Evolutionary conservation across 352 stramenopile species (phyloP).

Genomic region (Phytophthora citricola): DNA sequence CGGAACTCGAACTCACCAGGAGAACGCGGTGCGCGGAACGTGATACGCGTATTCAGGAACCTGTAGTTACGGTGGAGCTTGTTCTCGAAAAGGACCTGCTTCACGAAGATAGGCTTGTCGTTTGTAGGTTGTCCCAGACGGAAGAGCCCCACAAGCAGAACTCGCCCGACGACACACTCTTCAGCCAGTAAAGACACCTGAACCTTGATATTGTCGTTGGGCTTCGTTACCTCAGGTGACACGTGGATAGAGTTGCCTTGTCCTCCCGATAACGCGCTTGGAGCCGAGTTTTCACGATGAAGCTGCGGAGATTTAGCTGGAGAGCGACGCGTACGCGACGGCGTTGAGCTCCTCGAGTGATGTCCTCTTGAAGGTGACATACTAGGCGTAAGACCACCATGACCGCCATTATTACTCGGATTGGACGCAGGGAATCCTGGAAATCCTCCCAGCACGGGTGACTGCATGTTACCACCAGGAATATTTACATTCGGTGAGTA

Average conservation of each 20-base stretch:
- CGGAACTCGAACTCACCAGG: conserved; percentile 87
- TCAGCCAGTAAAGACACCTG: conserved; percentile 67
- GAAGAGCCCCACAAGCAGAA: conserved; percentile 82
- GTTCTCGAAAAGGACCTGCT: conserved; percentile 85
- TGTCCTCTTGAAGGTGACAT: conserved; percentile 27
- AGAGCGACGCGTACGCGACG: conserved; percentile 43
- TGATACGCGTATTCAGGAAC: conserved; percentile 80
- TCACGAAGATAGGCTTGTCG: conserved; percentile 87
- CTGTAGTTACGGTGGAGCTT: conserved; percentile 71
- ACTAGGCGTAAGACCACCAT: conserved; percentile 14
- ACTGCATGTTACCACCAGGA: conserved; percentile 19
- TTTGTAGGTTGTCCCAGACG: conserved; percentile 75
- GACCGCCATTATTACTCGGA: conserved; percentile 12
- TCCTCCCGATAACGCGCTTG: conserved; percentile 30
- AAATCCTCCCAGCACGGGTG: conserved; percentile 15
- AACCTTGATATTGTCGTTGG: conserved; percentile 84
- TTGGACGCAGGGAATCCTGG: conserved; percentile 26
- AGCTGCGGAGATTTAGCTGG: conserved; percentile 49
- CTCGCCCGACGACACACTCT: conserved; percentile 61
- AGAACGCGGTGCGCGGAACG: conserved; percentile 78
- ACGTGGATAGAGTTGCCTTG: conserved; percentile 49
- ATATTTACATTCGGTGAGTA: conserved; percentile 27
- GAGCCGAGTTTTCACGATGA: conserved; percentile 38
- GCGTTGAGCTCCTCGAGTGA: conserved; percentile 36
- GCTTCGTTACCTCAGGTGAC: conserved; percentile 67